phyloP scores from a whole-genome alignment of 2,329 filamentous ascomycete genomes.

The Chrysosporium keratinophilum region DNA sequence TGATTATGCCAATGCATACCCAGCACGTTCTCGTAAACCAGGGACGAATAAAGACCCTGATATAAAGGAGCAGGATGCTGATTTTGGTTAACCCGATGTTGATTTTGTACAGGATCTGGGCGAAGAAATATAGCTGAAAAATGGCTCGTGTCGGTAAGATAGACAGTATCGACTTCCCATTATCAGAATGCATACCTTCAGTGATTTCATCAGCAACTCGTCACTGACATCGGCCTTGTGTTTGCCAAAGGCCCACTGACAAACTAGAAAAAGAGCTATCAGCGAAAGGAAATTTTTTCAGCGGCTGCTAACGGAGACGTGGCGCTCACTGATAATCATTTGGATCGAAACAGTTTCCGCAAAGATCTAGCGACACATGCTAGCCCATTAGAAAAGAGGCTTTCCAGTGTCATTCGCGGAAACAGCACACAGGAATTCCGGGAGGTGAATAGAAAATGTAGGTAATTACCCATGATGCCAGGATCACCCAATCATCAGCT shows the following conservation, averaged over 20 bases:
- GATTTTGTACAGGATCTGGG: constrained; percentile 47
- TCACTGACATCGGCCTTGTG: constrained; percentile 17
- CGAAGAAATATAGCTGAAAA: constrained; percentile 35
- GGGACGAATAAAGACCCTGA: constrained; percentile 41
- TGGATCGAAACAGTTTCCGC: constrained; percentile 20
- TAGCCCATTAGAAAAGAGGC: constrained; percentile 8
- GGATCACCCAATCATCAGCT: constrained; percentile 23
- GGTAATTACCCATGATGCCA: constrained; percentile 19
- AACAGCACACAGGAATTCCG: background rate
- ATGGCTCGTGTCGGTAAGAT: background rate
- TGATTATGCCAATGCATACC: constrained; percentile 35
- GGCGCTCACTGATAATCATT: constrained; percentile 20
- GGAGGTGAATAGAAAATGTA: background rate
- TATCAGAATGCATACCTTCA: constrained; percentile 18
- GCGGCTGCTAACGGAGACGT: background rate
- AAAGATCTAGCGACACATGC: constrained; percentile 21
- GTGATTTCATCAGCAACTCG: constrained; percentile 19
- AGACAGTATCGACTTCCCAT: too few relatives aligned
- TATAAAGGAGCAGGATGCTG: constrained; percentile 46
- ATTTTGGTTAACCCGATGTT: constrained; percentile 46
- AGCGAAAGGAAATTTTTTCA: background rate
- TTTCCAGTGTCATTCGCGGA: background rate
- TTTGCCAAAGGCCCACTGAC: constrained; percentile 25
- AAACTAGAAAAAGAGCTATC: constrained; percentile 14
- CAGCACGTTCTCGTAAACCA: constrained; percentile 35